Evolutionary conservation across 1,284 basidiomycete species (phyloP), one percentile per base, ranked within the genome.

Genomic region (Mycosarcoma mackinlayi): DNA sequence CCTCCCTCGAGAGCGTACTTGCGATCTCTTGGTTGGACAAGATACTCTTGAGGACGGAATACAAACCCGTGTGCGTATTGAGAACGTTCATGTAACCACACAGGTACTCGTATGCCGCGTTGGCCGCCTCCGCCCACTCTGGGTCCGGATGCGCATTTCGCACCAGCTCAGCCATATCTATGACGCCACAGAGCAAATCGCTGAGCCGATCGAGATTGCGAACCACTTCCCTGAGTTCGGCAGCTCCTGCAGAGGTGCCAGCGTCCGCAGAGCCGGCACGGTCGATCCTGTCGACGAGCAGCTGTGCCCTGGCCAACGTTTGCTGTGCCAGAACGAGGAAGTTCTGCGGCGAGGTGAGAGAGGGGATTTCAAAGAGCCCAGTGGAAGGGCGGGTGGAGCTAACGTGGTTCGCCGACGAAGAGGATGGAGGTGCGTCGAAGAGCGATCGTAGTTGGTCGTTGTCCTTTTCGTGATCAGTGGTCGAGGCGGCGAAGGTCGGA

Each of bases 41-140:
- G 6, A 85, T 83, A 44, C 79, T 76, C 9, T 77, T 62, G 16
- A 86, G 80, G 21, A 76, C 73, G 11, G 56, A 41, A 78, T 96
- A 97, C 38, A 98, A 85, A 18, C 91, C 93, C n/a, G 91, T 90
- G 85, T 97, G 88, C 16, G 94, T 98, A 84, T 98, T 98, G 61
- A 98, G 87, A 35, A 92, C 89, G 84, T 98, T 98, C 94, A 98
- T 98, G 84, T 92, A 95, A 83, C 93, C 91, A 85, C 93, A 97
- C 57, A 98, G 86, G 60, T 88, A 89, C 84, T 94, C 93, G 83
- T 98, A 97, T 38, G 92, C 91, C 59, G 87, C 86, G 78, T 97
- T 92, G 30, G 93, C 92, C 52, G 90, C 90, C 23, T 88, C 86
- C 10, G 92, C 87, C 94, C 95, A 98, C 45, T 84, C 80, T 18